A percentile compares a stretch with the other conserved stretches of the same genome.
phyloP scores from a whole-genome alignment of 768 basidiomycete genomes.

The Leccinum longicurvipes region DNA sequence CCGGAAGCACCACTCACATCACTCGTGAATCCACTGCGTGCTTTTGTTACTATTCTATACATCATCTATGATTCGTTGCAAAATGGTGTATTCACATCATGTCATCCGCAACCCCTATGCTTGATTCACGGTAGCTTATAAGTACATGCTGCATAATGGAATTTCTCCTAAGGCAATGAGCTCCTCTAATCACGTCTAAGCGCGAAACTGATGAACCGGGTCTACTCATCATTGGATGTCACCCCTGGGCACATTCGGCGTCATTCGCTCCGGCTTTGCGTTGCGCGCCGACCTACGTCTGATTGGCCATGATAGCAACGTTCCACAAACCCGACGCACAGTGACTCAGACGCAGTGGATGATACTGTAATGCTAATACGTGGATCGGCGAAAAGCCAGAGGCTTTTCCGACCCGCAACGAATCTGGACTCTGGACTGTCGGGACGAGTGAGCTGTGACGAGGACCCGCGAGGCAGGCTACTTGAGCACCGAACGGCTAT shows the following conservation, averaged over 20 bases:
- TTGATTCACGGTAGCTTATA: conserved; percentile 11
- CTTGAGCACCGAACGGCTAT: too few species aligned
- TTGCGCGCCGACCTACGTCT: not conserved
- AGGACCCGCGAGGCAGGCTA: too few species aligned
- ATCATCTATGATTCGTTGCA: conserved; percentile 7
- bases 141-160: conserved; percentile 1
- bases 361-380: too few species aligned
- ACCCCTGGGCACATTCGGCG: too few species aligned
- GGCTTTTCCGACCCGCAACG: too few species aligned
- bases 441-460: too few species aligned
- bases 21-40: conserved; percentile 10
- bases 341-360: too few species aligned
- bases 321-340: too few species aligned
- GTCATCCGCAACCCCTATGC: conserved; percentile 3
- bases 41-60: conserved; percentile 3
- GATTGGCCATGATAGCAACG: conserved; percentile 5
- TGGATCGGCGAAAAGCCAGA: too few species aligned
- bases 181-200: not conserved
- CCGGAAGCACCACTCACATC: conserved; percentile 1
- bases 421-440: too few species aligned
- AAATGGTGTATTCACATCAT: conserved; percentile 13
- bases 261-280: not conserved
- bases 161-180: not conserved
- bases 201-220: not conserved
- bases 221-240: not conserved